A percentile compares a stretch with the other conserved stretches of the same genome.
These are phyloP conservation scores for Stachybotrys chartarum DNA, from an alignment of 2,329 filamentous ascomycete genomes.

Conservation along the genomic window DNA sequence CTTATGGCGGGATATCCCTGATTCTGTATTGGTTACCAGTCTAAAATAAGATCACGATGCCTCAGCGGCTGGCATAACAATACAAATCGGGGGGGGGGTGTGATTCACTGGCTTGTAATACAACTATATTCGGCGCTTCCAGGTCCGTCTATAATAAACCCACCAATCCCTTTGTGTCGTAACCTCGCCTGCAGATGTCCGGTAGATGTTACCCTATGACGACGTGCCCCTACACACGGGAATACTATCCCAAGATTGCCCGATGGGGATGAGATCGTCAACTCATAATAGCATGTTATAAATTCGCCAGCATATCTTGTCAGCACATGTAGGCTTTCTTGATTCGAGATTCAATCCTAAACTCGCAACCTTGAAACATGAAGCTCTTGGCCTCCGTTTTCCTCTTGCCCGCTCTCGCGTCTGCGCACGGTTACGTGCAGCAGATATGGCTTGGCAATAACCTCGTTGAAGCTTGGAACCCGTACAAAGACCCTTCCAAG, in stretches of 20 bases:
- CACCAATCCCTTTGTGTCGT: neutral
- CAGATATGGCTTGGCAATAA: conserved; percentile 12
- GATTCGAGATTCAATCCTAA: too few relatives aligned
- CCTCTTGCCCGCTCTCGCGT: conserved; percentile 1
- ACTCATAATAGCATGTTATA: too few relatives aligned
- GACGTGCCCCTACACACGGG: neutral
- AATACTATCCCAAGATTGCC: neutral
- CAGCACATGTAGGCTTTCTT: too few relatives aligned
- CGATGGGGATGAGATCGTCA: neutral
- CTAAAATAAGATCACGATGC: too few relatives aligned
- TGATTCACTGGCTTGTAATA: neutral
- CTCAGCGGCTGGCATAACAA: neutral
- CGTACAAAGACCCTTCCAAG: conserved; percentile 19
- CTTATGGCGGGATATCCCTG: too few relatives aligned
- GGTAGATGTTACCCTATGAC: neutral
- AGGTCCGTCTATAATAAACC: neutral
- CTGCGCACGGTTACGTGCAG: conserved; percentile 13
- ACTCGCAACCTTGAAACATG: neutral
- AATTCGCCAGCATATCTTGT: too few relatives aligned
- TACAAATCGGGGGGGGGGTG: neutral
- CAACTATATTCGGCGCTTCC: neutral
- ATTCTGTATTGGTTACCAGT: too few relatives aligned
- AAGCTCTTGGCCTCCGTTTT: neutral
- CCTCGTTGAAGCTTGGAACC: conserved; percentile 18
- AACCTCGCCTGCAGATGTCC: neutral